These are phyloP conservation scores for Eucalyptus sideroxylon DNA, from an alignment of 345 rosid species.

Conservation along the genomic window DNA sequence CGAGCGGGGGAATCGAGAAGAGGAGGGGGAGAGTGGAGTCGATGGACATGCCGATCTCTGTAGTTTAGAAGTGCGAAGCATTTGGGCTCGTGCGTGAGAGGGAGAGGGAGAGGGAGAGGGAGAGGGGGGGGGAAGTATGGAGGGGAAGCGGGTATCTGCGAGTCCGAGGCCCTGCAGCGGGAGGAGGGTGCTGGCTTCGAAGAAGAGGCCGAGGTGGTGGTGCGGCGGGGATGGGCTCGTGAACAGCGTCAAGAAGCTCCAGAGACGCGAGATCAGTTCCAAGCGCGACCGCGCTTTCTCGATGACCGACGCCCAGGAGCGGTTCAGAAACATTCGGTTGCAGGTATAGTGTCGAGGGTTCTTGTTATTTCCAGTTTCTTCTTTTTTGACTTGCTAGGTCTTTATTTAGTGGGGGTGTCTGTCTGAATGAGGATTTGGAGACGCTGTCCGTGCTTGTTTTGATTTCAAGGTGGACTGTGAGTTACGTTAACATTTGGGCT, in stretches of 20 bases:
- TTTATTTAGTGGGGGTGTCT: neutral
- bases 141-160: constrained; percentile 40
- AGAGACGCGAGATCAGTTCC: constrained; percentile 70
- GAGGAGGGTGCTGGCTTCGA: constrained; percentile 37
- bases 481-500: neutral
- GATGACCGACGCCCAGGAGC: constrained; percentile 69
- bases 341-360: constrained; percentile 10
- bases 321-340: constrained; percentile 82
- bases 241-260: constrained; percentile 80
- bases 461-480: neutral
- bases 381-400: neutral
- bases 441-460: neutral
- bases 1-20: neutral
- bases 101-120: neutral
- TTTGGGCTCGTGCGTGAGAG: neutral
- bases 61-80: neutral
- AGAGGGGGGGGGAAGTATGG: neutral
- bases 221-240: constrained; percentile 37
- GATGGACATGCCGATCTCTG: neutral
- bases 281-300: constrained; percentile 68
- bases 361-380: neutral
- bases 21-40: neutral
- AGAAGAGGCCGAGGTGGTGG: constrained; percentile 35
- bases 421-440: neutral
- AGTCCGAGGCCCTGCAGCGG: constrained; percentile 58